Conservation (phyloP, 352 stramenopile species). For the Phytopythium kandeliae region DNA sequence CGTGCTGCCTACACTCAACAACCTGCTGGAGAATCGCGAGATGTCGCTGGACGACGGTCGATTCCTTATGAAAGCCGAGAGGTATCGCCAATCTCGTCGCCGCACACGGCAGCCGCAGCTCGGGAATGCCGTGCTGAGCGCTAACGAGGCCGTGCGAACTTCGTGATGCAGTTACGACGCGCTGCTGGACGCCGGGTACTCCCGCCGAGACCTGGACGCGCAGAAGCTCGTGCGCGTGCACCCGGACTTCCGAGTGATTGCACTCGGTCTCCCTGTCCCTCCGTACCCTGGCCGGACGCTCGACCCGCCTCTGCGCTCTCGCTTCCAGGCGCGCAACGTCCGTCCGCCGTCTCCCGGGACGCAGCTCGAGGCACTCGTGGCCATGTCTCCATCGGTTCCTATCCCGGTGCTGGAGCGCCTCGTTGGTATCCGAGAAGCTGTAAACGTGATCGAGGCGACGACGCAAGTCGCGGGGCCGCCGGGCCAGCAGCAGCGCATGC, state of each 20-base stretch:
- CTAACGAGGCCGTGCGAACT: neutral
- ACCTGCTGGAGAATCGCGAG: conserved; percentile 95
- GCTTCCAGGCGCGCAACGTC: conserved; percentile 80
- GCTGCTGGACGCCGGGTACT: conserved; percentile 48
- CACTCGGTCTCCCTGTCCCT: conserved; percentile 81
- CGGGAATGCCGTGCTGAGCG: neutral
- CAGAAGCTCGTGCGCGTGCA: conserved; percentile 86
- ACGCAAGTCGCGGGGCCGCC: conserved; percentile 17
- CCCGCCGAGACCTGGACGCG: conserved; percentile 28
- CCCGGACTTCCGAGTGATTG: conserved; percentile 92
- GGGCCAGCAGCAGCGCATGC: conserved; percentile 32
- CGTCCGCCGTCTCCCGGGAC: conserved; percentile 53
- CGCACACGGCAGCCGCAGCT: neutral
- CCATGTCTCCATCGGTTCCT: conserved; percentile 37
- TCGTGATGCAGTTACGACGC: conserved; percentile 42
- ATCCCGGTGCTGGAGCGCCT: conserved; percentile 53
- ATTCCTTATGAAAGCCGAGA: conserved; percentile 89
- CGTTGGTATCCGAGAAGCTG: conserved; percentile 61
- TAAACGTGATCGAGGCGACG: conserved; percentile 67
- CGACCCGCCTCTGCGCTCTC: conserved; percentile 81
- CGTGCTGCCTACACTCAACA: conserved; percentile 96
- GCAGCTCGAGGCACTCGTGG: conserved; percentile 51
- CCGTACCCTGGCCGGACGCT: conserved; percentile 82
- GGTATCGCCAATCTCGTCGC: conserved; percentile 13
- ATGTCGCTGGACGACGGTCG: conserved; percentile 93